phyloP scores from a whole-genome alignment of 2,329 filamentous ascomycete species.

The Calonectria honghensis region DNA sequence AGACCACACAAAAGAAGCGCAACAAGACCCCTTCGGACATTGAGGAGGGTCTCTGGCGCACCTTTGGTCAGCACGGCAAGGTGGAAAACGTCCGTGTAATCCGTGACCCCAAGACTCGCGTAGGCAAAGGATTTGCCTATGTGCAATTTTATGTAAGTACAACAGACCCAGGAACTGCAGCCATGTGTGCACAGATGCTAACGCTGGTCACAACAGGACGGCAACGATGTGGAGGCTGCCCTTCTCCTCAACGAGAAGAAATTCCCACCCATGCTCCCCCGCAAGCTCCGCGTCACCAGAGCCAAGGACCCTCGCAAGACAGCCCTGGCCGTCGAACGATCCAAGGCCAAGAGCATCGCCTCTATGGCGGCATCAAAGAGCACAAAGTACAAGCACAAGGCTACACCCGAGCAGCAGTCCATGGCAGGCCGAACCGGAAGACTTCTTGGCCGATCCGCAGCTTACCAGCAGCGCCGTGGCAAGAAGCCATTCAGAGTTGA shows the following conservation, averaged over 20 bases:
- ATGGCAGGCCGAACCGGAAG: conserved; percentile 83
- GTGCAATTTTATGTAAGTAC: conserved; percentile 88
- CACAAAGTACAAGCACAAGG: conserved; percentile 80
- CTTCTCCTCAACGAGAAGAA: conserved; percentile 92
- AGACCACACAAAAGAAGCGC: conserved; percentile 82
- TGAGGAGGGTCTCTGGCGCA: conserved; percentile 93
- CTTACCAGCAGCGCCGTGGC: conserved; percentile 66
- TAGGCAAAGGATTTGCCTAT: conserved; percentile 98
- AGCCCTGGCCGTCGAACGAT: conserved; percentile 64
- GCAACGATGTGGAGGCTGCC: conserved; percentile 92
- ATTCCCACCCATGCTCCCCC: conserved; percentile 94
- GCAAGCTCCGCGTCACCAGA: conserved; percentile 88
- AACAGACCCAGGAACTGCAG: conserved; percentile 23
- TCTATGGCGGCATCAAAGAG: conserved; percentile 62
- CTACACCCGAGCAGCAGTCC: conserved; percentile 81
- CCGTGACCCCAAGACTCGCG: conserved; percentile 90
- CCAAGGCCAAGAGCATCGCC: conserved; percentile 57
- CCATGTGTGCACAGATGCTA: conserved; percentile 31
- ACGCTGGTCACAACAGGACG: conserved; percentile 72
- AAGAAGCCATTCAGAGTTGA: conserved; percentile 47
- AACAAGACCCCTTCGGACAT: conserved; percentile 87
- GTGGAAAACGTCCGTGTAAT: conserved; percentile 96
- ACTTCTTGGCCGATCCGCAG: conserved; percentile 82
- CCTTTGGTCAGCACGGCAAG: conserved; percentile 83
- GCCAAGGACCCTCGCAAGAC: conserved; percentile 85